Conservation (phyloP, 2,329 filamentous ascomycete genomes). For the Didymosphaeria variabile region DNA sequence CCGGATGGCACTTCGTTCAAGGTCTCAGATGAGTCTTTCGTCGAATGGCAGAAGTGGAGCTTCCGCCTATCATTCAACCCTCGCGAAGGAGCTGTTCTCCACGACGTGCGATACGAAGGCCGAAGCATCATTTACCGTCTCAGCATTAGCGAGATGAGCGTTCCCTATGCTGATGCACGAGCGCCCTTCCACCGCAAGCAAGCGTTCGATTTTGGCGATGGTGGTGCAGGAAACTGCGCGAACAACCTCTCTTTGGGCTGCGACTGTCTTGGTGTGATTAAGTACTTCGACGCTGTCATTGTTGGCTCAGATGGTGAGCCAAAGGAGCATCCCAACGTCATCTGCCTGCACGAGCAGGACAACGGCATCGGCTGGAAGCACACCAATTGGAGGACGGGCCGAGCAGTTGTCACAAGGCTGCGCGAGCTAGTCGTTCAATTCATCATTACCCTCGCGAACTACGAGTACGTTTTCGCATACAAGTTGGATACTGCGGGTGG, state of each 20-base stretch:
- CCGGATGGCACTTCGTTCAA: constrained; percentile 74
- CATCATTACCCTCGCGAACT: constrained; percentile 74
- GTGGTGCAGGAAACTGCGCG: constrained; percentile 70
- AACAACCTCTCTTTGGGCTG: constrained; percentile 75
- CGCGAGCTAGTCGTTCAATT: constrained; percentile 73
- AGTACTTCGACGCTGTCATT: constrained; percentile 69
- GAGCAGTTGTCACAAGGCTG: constrained; percentile 68
- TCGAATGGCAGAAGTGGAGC: constrained; percentile 60
- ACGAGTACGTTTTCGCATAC: constrained; percentile 74
- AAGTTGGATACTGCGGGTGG: constrained; percentile 71
- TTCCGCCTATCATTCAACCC: constrained; percentile 52
- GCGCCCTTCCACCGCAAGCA: constrained; percentile 59
- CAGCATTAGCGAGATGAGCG: constrained; percentile 71
- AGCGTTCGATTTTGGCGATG: constrained; percentile 75
- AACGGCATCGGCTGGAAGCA: constrained; percentile 76
- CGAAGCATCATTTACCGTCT: constrained; percentile 66
- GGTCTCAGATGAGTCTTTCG: constrained; percentile 56
- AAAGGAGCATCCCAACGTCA: constrained; percentile 64
- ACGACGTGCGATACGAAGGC: constrained; percentile 52
- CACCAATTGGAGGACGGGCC: constrained; percentile 71
- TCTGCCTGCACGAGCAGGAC: constrained; percentile 76
- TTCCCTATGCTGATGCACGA: constrained; percentile 70
- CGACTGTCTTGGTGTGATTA: constrained; percentile 73
- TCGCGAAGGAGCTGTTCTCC: constrained; percentile 71
- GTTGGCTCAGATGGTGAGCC: constrained; percentile 64